Percentiles rank a stretch among this genome's conserved stretches.
Evolutionary conservation across 495 filamentous ascomycete species (phyloP).

Genomic region (Saxophila tyrrhenica): DNA sequence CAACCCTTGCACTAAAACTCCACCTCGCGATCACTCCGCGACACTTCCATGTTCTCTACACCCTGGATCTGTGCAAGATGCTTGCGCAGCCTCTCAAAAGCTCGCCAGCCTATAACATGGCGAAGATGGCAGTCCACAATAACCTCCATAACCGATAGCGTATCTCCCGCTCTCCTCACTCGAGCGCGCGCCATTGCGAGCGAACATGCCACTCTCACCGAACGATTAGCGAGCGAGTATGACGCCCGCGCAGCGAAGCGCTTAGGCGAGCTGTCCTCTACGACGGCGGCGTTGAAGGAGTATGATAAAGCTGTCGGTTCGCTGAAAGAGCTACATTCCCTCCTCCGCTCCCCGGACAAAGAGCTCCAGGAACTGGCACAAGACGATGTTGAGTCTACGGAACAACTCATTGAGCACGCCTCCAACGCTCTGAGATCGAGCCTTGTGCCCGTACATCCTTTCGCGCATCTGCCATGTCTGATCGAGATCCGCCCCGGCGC

Average conservation of each 20-base stretch:
- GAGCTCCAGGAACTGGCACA: slow-evolving; percentile 58
- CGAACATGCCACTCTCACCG: slow-evolving; percentile 55
- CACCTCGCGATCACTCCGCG: background rate
- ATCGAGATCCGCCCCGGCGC: slow-evolving; percentile 87
- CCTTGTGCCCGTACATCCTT: slow-evolving; percentile 81
- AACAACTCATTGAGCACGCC: slow-evolving; percentile 44
- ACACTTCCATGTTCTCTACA: slow-evolving; percentile 16
- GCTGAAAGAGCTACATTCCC: slow-evolving; percentile 21
- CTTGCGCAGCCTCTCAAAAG: slow-evolving; percentile 13
- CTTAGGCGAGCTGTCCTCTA: slow-evolving; percentile 60
- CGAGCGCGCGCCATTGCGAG: slow-evolving; percentile 51
- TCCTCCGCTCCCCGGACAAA: slow-evolving; percentile 39
- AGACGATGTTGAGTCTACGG: slow-evolving; percentile 62
- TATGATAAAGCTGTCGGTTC: slow-evolving; percentile 48
- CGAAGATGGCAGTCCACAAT: slow-evolving; percentile 2
- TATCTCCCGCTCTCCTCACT: slow-evolving; percentile 50
- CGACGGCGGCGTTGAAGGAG: slow-evolving; percentile 57
- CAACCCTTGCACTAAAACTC: background rate
- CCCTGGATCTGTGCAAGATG: slow-evolving; percentile 29
- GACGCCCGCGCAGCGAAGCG: slow-evolving; percentile 64
- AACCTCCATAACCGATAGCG: slow-evolving; percentile 11
- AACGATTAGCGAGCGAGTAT: slow-evolving; percentile 50
- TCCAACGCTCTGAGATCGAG: slow-evolving; percentile 55
- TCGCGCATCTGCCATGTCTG: slow-evolving; percentile 83
- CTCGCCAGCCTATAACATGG: background rate